phyloP scores from a whole-genome alignment of 1,139 yeast genomes.

The Geotrichum histeridarum region DNA sequence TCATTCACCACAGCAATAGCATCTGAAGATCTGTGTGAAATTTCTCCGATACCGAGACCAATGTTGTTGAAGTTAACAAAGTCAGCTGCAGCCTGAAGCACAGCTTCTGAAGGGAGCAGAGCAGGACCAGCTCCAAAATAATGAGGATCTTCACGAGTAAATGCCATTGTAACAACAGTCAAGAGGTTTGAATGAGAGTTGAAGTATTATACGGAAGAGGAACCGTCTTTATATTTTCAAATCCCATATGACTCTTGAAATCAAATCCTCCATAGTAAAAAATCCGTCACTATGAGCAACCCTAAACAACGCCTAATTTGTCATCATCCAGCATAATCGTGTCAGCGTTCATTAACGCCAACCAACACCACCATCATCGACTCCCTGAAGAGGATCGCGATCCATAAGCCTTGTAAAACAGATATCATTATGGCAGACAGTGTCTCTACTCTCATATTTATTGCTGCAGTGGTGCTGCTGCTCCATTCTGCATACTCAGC shows the following conservation, averaged over 20 bases:
- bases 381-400: no score
- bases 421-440: background rate
- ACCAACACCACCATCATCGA: no score
- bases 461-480: slow-evolving; percentile 28
- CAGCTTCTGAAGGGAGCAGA: slow-evolving; percentile 71
- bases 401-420: no score
- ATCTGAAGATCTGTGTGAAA: slow-evolving; percentile 85
- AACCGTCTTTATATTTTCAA: no score
- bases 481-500: slow-evolving; percentile 37
- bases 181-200: background rate
- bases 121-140: slow-evolving; percentile 99
- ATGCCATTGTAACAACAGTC: background rate
- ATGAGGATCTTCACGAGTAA: slow-evolving; percentile 44
- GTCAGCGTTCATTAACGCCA: no score
- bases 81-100: slow-evolving; percentile 83
- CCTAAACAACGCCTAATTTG: no score
- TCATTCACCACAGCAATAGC: slow-evolving; percentile 73
- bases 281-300: no score
- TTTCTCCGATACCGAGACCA: slow-evolving; percentile 89
- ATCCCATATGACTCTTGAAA: no score
- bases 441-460: slow-evolving; percentile 18
- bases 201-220: background rate
- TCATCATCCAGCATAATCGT: no score
- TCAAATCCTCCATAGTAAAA: no score
- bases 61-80: slow-evolving; percentile 60